These are phyloP conservation scores for Sugiyamaella pinicola DNA, from an alignment of 1,139 yeast genomes.

Conservation along the genomic window DNA sequence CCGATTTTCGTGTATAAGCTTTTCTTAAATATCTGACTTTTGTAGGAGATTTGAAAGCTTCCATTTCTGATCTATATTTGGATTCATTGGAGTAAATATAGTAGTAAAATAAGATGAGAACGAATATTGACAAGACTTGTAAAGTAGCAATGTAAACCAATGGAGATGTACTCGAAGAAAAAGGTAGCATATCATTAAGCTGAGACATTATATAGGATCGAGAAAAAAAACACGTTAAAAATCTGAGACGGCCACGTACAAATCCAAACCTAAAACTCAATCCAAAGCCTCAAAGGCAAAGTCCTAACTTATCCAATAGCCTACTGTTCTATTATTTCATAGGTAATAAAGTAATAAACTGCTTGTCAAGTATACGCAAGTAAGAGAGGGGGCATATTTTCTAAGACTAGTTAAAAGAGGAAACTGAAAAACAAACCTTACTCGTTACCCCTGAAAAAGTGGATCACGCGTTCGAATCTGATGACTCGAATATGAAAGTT, in stretches of 20 bases:
- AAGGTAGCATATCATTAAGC: background rate
- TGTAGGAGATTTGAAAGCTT: background rate
- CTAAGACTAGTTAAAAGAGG: background rate
- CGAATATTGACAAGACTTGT: constrained; percentile 7
- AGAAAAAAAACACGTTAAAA: too few species aligned
- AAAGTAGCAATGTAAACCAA: constrained; percentile 1
- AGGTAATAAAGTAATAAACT: too few species aligned
- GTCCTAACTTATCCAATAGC: too few species aligned
- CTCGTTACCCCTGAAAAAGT: constrained; percentile 14
- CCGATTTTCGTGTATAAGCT: background rate
- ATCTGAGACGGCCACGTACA: too few species aligned
- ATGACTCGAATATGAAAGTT: background rate
- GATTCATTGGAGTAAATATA: constrained; percentile 1
- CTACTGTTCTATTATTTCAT: too few species aligned
- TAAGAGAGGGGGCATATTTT: too few species aligned
- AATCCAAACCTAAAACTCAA: too few species aligned
- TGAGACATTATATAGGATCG: constrained; percentile 5
- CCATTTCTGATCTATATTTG: background rate
- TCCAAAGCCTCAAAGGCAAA: too few species aligned
- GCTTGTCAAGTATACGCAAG: too few species aligned
- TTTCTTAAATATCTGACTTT: constrained; percentile 6
- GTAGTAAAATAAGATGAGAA: background rate
- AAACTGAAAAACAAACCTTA: constrained; percentile 3
- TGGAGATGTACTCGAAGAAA: background rate
- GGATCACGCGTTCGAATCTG: background rate